Base-by-base conservation (phyloP, 1,284 basidiomycete genomes). In the Microbotryum violaceum region DNA sequence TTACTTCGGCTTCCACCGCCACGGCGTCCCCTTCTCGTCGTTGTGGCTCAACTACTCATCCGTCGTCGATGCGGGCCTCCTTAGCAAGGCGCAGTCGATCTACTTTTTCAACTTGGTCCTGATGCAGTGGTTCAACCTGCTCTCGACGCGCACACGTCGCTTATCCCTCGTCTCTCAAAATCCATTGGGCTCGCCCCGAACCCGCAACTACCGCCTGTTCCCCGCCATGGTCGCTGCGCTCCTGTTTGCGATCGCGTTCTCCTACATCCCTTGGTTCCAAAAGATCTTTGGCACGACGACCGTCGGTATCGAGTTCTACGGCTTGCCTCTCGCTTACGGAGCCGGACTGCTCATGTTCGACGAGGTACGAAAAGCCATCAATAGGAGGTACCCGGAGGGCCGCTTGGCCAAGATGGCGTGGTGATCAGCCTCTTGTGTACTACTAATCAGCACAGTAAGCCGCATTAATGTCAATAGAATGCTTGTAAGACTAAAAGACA, bases 81-180 rank as follows among this genome's bases (percentile, higher is more conserved):
- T 77, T 65, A 70, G 70, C 56, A 78, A 80, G 62, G 80, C 80
- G 10, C 80, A 82, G 69, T 78, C 74, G 29, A 75, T 81, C 50
- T 79, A 77, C 54, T 69, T 67, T 45, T 69, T 57, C 52, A 62
- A 58, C 37, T 78, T 87, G 48, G 81, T 87, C 54, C 78, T 85
- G 62, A 83, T 84, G 80, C 85, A 87, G 76, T 86, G 82, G 79
- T 83, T 80, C 69, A 83, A 81, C 65, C 74, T 81, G 9, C 75
- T 82, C 29, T 71, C 78, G 0, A 79, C 80, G 2, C 79, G 82
- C 23, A 81, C 80, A 1, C 78, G 81, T 56, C 77, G 78, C 58
- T 75, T 81, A 18, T 79, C 78, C 51, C 74, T 83, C 60, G 74
- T 82, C 70, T 77, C 79, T 58, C 77, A 82, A 67, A 75, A 76